Evolutionary conservation across 2,329 filamentous ascomycete species (phyloP).

Genomic region (Fusarium udum): DNA sequence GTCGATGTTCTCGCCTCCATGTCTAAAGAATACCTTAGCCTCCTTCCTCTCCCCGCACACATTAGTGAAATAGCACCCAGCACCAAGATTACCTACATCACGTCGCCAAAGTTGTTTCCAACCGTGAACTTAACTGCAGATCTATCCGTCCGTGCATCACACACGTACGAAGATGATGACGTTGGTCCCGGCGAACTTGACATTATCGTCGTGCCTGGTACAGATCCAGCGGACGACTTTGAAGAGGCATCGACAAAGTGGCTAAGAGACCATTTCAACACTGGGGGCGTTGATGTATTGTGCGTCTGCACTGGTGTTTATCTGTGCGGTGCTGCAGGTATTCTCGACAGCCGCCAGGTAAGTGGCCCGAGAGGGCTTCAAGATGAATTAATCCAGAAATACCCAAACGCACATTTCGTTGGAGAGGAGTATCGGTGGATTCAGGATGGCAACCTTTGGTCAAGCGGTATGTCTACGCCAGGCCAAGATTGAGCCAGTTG

Average conservation of each 20-base stretch:
- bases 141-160: constrained; percentile 52
- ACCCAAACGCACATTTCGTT: constrained; percentile 52
- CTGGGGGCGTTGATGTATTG: constrained; percentile 56
- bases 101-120: constrained; percentile 48
- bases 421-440: constrained; percentile 61
- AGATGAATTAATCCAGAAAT: constrained; percentile 50
- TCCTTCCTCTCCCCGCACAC: constrained; percentile 47
- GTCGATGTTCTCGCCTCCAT: constrained; percentile 61
- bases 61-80: constrained; percentile 54
- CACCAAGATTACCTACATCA: constrained; percentile 59
- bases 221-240: constrained; percentile 52
- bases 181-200: constrained; percentile 62
- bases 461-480: constrained; percentile 55
- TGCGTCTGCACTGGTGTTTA: constrained; percentile 62
- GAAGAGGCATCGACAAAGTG: constrained; percentile 52
- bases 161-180: constrained; percentile 55
- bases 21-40: constrained; percentile 55
- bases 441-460: constrained; percentile 64
- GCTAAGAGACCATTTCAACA: constrained; percentile 53
- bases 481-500: neutral
- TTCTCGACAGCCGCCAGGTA: constrained; percentile 56
- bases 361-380: constrained; percentile 60
- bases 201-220: constrained; percentile 61
- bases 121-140: constrained; percentile 55
- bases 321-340: constrained; percentile 58